phyloP scores from a whole-genome alignment of 2,329 filamentous ascomycete genomes.

The Cordyceps farinosa region DNA sequence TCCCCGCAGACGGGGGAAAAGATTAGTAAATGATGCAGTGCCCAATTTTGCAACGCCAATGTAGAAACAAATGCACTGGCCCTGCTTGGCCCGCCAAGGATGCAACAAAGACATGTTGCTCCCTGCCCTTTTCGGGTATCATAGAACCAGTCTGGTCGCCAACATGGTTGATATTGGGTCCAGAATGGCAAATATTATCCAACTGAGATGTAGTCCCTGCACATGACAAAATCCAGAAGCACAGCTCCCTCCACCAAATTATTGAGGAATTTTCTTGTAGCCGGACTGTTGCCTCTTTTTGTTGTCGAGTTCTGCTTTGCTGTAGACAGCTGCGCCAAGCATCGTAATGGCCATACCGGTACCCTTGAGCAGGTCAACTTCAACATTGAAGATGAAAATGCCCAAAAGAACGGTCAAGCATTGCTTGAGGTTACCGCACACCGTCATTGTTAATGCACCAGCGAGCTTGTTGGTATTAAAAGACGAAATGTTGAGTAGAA shows the following conservation, averaged over 20 bases:
- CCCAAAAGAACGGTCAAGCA: slow-evolving; percentile 53
- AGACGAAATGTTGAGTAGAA: slow-evolving; percentile 53
- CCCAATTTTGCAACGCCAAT: slow-evolving; percentile 11
- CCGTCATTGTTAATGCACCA: slow-evolving; percentile 56
- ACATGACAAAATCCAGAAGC: background rate
- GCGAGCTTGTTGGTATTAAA: slow-evolving; percentile 57
- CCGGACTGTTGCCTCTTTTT: slow-evolving; percentile 35
- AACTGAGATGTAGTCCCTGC: background rate
- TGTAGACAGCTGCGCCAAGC: slow-evolving; percentile 54
- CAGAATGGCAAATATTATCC: background rate
- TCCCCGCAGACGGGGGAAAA: background rate
- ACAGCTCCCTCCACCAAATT: background rate
- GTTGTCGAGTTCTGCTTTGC: slow-evolving; percentile 52
- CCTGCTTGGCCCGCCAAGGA: background rate
- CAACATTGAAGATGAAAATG: slow-evolving; percentile 50
- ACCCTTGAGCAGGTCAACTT: slow-evolving; percentile 51
- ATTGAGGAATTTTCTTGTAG: slow-evolving; percentile 34
- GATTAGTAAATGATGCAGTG: slow-evolving; percentile 1
- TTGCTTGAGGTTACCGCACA: slow-evolving; percentile 58
- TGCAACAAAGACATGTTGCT: background rate
- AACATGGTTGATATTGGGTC: background rate
- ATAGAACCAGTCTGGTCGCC: background rate
- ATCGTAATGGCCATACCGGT: slow-evolving; percentile 54
- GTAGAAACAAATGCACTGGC: background rate
- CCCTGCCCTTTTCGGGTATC: background rate